Percentiles rank a stretch among this genome's conserved stretches.
These are phyloP conservation scores for Nakazawaea sp. DNA, from an alignment of 805 yeast genomes.

Conservation along the genomic window DNA sequence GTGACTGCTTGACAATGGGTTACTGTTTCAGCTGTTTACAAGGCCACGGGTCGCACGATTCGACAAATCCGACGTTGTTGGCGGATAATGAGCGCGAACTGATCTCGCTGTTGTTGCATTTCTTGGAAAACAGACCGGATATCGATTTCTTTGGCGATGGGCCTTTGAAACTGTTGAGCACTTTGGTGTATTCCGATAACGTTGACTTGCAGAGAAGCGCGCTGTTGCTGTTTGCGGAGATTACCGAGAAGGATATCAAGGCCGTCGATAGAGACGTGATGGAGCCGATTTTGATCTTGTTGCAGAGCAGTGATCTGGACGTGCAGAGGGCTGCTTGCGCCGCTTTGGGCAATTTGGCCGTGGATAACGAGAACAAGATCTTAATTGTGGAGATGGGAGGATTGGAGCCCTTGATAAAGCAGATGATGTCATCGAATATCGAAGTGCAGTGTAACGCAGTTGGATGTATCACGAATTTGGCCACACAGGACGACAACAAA, in stretches of 20 bases:
- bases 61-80: constrained; percentile 68
- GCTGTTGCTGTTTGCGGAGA: constrained; percentile 96
- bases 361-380: constrained; percentile 88
- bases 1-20: too few relatives aligned
- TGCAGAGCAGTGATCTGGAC: constrained; percentile 86
- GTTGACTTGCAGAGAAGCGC: constrained; percentile 94
- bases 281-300: constrained; percentile 84
- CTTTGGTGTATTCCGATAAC: constrained; percentile 91
- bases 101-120: constrained; percentile 81
- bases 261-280: constrained; percentile 86
- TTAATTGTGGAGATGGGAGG: constrained; percentile 98
- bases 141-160: constrained; percentile 87
- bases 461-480: constrained; percentile 96
- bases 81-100: constrained; percentile 98
- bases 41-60: constrained; percentile 34
- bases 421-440: constrained; percentile 94
- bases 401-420: constrained; percentile 89
- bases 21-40: constrained; percentile 41
- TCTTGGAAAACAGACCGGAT: constrained; percentile 80
- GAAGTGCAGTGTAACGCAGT: constrained; percentile 99
- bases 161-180: constrained; percentile 81
- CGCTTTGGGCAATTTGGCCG: constrained; percentile 96
- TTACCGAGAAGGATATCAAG: constrained; percentile 91
- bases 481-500: constrained; percentile 96
- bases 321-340: constrained; percentile 99